phyloP scores from a whole-genome alignment of 163 green algal genomes.

The Volvox carteri region DNA sequence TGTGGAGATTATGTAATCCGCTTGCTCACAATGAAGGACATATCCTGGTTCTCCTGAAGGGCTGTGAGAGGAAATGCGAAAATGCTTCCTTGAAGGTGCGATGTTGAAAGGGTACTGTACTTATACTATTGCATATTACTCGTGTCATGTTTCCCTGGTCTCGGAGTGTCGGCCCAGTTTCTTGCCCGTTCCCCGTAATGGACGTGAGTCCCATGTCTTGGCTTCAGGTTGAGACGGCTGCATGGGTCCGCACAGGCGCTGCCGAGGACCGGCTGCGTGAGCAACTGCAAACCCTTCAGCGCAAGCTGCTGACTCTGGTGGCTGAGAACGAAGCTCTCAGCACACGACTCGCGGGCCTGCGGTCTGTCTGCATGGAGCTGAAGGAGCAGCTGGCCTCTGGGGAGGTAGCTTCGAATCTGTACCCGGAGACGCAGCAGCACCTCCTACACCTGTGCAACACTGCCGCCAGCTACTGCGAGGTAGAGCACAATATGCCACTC shows the following conservation, averaged over 20 bases:
- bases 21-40: neutral
- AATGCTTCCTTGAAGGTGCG: neutral
- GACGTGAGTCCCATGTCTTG: too few species aligned
- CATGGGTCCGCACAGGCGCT: neutral
- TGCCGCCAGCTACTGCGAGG: constrained; percentile 34
- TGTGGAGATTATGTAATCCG: neutral
- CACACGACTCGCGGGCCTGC: constrained; percentile 40
- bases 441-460: constrained; percentile 39
- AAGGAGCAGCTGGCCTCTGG: constrained; percentile 9
- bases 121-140: too few species aligned
- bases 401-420: neutral
- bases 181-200: too few species aligned
- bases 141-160: too few species aligned
- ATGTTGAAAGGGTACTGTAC: neutral
- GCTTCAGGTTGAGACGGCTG: neutral
- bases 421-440: neutral
- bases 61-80: neutral
- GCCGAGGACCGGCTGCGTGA: constrained; percentile 34
- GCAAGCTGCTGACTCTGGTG: constrained; percentile 28
- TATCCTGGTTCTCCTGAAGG: constrained; percentile 2
- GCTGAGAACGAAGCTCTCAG: constrained; percentile 29
- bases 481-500: neutral
- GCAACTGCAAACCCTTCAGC: constrained; percentile 52
- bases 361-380: constrained; percentile 43
- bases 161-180: too few species aligned